A percentile compares a stretch with the other conserved stretches of the same genome.
Evolutionary conservation across 2,329 filamentous ascomycete species (phyloP).

Genomic region (Xylaria sp.): DNA sequence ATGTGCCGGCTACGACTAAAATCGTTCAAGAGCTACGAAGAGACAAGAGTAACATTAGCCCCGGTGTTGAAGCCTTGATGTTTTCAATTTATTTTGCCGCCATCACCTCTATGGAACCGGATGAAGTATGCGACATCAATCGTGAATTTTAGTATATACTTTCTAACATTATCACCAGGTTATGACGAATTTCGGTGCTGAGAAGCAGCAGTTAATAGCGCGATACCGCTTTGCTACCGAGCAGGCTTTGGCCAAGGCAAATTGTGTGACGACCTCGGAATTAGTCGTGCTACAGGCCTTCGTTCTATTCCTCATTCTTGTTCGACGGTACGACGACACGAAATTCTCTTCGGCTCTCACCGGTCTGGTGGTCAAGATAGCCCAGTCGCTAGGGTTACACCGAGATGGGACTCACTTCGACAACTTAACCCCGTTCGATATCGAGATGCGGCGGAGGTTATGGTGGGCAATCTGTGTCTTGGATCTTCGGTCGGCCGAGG

Average conservation of each 20-base stretch:
- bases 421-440: conserved; percentile 67
- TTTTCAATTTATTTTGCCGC: conserved; percentile 71
- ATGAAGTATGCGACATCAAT: conserved; percentile 58
- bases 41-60: conserved; percentile 67
- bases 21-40: conserved; percentile 70
- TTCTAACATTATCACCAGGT: conserved; percentile 55
- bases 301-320: conserved; percentile 66
- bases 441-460: conserved; percentile 70
- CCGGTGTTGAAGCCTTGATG: conserved; percentile 69
- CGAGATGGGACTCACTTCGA: conserved; percentile 66
- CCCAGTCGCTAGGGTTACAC: conserved; percentile 65
- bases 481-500: conserved; percentile 69
- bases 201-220: conserved; percentile 58
- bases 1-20: conserved; percentile 73
- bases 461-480: conserved; percentile 72
- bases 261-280: conserved; percentile 70
- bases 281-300: conserved; percentile 71
- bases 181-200: conserved; percentile 60
- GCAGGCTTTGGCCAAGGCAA: conserved; percentile 69
- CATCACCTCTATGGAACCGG: conserved; percentile 68
- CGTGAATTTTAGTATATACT: neutral
- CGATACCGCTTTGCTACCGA: conserved; percentile 67
- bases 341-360: conserved; percentile 72
- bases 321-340: conserved; percentile 63
- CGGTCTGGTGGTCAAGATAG: conserved; percentile 68